A percentile compares a stretch with the other conserved stretches of the same genome.
Conservation (phyloP, 768 basidiomycete species). For the Tulasnella sp. region DNA sequence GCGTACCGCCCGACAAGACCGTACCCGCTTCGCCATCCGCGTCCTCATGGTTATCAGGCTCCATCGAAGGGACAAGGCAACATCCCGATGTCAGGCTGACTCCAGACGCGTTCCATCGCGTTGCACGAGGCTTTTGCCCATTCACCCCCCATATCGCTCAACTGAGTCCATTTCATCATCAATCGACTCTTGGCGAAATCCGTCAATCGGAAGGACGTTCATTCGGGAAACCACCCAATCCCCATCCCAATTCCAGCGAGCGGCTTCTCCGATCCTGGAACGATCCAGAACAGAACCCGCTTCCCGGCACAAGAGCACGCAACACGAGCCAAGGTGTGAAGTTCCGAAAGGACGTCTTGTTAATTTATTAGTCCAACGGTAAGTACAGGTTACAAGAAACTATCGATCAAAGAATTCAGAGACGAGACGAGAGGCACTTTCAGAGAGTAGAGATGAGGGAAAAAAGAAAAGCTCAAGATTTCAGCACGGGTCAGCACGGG, state of each 20-base stretch:
- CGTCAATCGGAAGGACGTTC: too few relatives aligned
- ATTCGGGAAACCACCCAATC: too few relatives aligned
- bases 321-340: too few relatives aligned
- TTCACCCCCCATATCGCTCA: background rate
- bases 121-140: background rate
- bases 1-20: background rate
- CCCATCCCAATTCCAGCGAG: too few relatives aligned
- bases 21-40: background rate
- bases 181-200: background rate
- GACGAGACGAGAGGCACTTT: background rate
- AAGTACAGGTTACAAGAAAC: background rate
- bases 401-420: background rate
- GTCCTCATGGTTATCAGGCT: background rate
- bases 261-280: too few relatives aligned
- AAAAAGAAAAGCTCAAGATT: background rate
- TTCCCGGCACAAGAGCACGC: too few relatives aligned
- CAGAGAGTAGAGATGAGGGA: background rate
- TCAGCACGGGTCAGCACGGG: background rate
- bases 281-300: too few relatives aligned
- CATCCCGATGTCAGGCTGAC: background rate
- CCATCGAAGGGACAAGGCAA: background rate
- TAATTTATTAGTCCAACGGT: constrained; percentile 5
- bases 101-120: background rate
- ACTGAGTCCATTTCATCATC: background rate
- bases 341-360: background rate